Percentiles rank a stretch among this genome's conserved stretches.
These are phyloP conservation scores for Solanum sejunctum DNA, from an alignment of 257 asterid species.

Conservation along the genomic window DNA sequence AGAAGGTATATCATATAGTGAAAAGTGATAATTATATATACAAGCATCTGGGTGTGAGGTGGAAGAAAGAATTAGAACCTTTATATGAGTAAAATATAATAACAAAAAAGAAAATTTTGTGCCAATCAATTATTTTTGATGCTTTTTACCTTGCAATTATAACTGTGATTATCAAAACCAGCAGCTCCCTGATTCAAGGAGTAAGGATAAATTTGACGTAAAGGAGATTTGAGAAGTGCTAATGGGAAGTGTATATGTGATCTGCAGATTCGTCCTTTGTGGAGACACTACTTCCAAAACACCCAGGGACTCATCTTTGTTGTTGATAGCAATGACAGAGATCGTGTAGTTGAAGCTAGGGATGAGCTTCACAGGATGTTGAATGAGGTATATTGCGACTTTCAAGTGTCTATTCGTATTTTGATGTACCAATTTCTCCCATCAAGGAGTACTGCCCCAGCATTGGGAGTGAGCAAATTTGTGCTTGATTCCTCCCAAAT, in stretches of 20 bases:
- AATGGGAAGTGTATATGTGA: not conserved
- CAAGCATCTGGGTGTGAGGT: not conserved
- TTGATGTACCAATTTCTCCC: not conserved
- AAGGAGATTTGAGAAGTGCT: not conserved
- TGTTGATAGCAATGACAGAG: not conserved
- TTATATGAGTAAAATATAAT: not conserved
- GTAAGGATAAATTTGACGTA: not conserved
- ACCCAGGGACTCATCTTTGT: not conserved
- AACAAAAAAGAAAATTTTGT: not conserved
- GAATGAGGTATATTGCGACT: not conserved
- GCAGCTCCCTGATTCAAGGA: not conserved
- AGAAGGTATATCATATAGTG: not conserved
- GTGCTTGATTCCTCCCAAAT: not conserved
- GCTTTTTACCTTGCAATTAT: not conserved
- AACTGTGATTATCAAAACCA: not conserved
- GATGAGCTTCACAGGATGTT: not conserved
- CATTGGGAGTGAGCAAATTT: not conserved
- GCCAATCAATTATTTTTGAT: not conserved
- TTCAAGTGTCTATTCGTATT: not conserved
- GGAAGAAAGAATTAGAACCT: not conserved
- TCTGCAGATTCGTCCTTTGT: not conserved
- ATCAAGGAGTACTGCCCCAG: not conserved
- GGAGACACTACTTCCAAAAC: not conserved
- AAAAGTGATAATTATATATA: not conserved
- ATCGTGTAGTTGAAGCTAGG: not conserved